A percentile compares a stretch with the other conserved stretches of the same genome.
Conservation (phyloP, 2,329 filamentous ascomycete genomes). For the Xylaria sp. region DNA sequence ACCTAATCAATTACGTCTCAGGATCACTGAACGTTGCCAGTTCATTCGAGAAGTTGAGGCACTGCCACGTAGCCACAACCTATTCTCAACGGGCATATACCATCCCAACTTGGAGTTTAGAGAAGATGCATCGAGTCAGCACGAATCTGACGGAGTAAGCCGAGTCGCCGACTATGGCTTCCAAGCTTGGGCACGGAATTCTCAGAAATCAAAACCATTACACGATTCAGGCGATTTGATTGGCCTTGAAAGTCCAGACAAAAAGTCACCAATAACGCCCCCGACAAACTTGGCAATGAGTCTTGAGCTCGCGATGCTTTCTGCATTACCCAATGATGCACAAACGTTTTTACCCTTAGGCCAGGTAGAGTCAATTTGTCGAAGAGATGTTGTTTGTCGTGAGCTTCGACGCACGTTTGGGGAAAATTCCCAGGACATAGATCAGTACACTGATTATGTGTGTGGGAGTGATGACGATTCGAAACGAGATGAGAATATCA, state of each 20-base stretch:
- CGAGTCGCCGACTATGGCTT: constrained; percentile 16
- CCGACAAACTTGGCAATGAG: neutral
- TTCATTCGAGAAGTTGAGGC: neutral
- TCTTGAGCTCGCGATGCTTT: constrained; percentile 7
- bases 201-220: neutral
- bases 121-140: neutral
- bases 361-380: constrained; percentile 11
- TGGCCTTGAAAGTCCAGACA: neutral
- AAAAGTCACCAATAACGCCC: neutral
- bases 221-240: neutral
- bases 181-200: constrained; percentile 2
- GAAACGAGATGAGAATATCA: neutral
- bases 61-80: neutral
- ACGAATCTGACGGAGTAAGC: constrained; percentile 9
- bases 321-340: neutral
- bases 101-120: neutral
- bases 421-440: neutral
- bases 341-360: constrained; percentile 15
- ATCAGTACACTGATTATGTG: constrained; percentile 10
- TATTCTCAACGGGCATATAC: neutral
- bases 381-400: neutral
- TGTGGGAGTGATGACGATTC: constrained; percentile 4
- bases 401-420: constrained; percentile 2
- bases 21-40: neutral
- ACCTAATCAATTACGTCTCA: neutral